Evolutionary conservation across 2,329 filamentous ascomycete genomes (phyloP).

Genomic region (Paracorniculantispora psalliotae): DNA sequence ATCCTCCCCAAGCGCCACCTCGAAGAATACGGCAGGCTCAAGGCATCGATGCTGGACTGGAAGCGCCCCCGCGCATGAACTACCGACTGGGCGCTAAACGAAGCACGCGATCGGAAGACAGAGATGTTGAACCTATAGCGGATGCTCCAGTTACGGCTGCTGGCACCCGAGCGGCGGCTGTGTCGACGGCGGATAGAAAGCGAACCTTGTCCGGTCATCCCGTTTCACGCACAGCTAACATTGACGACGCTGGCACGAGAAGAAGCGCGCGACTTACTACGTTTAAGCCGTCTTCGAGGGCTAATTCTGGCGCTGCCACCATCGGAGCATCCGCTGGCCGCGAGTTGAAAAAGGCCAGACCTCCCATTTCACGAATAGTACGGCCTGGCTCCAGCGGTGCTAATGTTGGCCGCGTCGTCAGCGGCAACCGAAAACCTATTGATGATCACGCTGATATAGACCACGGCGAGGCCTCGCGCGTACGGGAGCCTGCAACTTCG

Average conservation of each 20-base stretch:
- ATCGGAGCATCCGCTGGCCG: slow-evolving; percentile 55
- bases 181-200: slow-evolving; percentile 63
- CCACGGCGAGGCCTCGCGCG: slow-evolving; percentile 52
- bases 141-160: slow-evolving; percentile 36
- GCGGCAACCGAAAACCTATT: slow-evolving; percentile 76
- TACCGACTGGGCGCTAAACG: slow-evolving; percentile 47
- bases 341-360: slow-evolving; percentile 80
- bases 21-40: slow-evolving; percentile 52
- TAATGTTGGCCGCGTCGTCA: slow-evolving; percentile 79
- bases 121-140: slow-evolving; percentile 33
- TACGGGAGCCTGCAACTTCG: slow-evolving; percentile 40
- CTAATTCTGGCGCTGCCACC: slow-evolving; percentile 52
- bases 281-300: slow-evolving; percentile 65
- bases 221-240: slow-evolving; percentile 46
- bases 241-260: slow-evolving; percentile 56
- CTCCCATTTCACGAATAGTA: slow-evolving; percentile 62
- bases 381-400: slow-evolving; percentile 61
- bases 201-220: slow-evolving; percentile 86
- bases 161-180: slow-evolving; percentile 35
- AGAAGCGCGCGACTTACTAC: slow-evolving; percentile 67
- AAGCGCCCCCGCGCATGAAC: slow-evolving; percentile 61
- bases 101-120: slow-evolving; percentile 34
- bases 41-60: slow-evolving; percentile 45
- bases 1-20: slow-evolving; percentile 48
- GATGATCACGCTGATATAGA: slow-evolving; percentile 67